Evolutionary conservation across 2,329 filamentous ascomycete genomes (phyloP).

Genomic region (Colletotrichum sp.): DNA sequence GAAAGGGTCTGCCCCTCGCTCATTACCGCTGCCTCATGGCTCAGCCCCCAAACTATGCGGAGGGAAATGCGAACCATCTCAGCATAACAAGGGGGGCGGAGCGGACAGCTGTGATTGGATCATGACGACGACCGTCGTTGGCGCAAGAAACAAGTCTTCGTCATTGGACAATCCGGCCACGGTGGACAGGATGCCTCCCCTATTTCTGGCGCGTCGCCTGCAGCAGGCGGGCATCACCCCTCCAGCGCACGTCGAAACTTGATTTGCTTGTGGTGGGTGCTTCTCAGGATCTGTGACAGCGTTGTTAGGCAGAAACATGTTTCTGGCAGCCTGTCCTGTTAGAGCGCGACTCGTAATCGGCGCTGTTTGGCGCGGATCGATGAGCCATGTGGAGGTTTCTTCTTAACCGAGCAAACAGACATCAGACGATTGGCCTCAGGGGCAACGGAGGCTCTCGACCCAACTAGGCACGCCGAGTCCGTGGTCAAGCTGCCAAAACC

Average conservation of each 20-base stretch:
- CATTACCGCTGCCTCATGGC: neutral
- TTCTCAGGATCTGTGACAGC: neutral
- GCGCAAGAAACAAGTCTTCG: slow-evolving; percentile 1
- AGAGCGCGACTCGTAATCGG: neutral
- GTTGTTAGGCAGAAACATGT: slow-evolving; percentile 12
- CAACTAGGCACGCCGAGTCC: neutral
- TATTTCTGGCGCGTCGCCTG: slow-evolving; percentile 11
- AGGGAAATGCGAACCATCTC: slow-evolving; percentile 14
- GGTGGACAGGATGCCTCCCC: slow-evolving; percentile 13
- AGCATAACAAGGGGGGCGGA: slow-evolving; percentile 6
- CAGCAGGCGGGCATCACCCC: slow-evolving; percentile 12
- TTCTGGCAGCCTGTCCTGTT: neutral
- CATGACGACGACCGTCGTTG: slow-evolving; percentile 18
- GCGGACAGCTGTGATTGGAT: slow-evolving; percentile 16
- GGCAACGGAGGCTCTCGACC: neutral
- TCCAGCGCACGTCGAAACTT: neutral
- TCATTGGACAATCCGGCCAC: slow-evolving; percentile 9
- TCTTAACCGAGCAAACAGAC: neutral
- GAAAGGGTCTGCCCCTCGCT: neutral
- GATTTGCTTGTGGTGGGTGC: slow-evolving; percentile 15
- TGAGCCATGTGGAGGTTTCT: neutral
- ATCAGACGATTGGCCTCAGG: neutral
- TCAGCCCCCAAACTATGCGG: slow-evolving; percentile 19
- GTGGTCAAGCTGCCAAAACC: neutral
- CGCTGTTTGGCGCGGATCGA: neutral